These are phyloP conservation scores for Climacium dendroides DNA, from an alignment of 225 moss, liverwort and hornwort genomes.

Conservation along the genomic window DNA sequence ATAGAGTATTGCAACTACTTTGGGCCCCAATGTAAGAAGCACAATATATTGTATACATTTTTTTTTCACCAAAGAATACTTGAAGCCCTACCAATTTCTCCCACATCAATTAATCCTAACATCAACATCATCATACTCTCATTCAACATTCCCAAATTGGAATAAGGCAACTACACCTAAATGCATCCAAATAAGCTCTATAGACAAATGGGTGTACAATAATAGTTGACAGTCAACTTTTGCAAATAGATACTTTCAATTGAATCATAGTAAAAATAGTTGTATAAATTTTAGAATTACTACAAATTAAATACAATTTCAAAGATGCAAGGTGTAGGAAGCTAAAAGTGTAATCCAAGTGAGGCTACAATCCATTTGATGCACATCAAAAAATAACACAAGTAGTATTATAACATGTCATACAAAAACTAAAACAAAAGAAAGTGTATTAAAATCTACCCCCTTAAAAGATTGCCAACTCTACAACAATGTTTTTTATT, in stretches of 20 bases:
- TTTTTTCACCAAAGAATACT: background rate
- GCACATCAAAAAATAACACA: background rate
- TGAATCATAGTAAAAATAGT: background rate
- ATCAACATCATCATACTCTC: background rate
- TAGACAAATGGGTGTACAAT: background rate
- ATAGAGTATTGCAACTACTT: background rate
- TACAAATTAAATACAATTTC: background rate
- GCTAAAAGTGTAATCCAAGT: background rate
- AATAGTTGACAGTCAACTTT: background rate
- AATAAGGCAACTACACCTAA: background rate
- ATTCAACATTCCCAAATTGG: background rate
- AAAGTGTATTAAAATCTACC: background rate
- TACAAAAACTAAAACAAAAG: background rate
- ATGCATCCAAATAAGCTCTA: background rate
- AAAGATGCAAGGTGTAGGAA: background rate
- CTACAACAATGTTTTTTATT: background rate
- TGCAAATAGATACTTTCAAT: background rate
- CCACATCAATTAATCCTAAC: background rate
- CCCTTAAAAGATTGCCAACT: background rate
- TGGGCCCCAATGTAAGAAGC: no score
- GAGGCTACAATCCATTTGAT: background rate
- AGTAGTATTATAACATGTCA: background rate
- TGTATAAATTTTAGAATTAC: background rate
- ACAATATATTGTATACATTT: background rate
- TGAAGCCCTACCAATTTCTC: background rate